Evolutionary conservation across 441 rosid genomes (phyloP).

Genomic region (Breynia disticha): DNA sequence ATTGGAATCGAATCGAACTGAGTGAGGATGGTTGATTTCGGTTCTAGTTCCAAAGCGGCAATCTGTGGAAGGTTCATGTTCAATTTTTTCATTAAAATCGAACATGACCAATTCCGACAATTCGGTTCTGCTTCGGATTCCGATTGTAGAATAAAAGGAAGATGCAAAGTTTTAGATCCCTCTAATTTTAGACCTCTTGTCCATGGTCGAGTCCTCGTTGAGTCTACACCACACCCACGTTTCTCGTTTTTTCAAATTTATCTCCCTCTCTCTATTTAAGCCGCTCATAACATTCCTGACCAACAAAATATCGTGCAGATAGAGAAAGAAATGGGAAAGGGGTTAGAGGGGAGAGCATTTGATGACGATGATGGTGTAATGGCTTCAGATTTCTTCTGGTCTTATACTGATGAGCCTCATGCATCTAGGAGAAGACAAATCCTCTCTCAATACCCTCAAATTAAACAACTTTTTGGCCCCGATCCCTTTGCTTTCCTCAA

Average conservation of each 20-base stretch:
- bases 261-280: background rate
- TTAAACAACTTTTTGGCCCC: conserved; percentile 78
- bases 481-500: conserved; percentile 67
- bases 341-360: conserved; percentile 19
- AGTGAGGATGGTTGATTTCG: no score
- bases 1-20: no score
- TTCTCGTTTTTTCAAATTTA: background rate
- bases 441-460: conserved; percentile 83
- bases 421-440: conserved; percentile 71
- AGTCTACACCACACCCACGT: background rate
- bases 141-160: no score
- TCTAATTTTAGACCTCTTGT: no score
- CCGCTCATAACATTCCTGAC: background rate
- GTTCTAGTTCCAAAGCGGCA: no score
- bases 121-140: no score
- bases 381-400: conserved; percentile 92
- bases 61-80: no score
- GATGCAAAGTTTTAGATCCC: no score
- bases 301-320: background rate
- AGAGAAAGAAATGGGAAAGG: conserved; percentile 26
- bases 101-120: no score
- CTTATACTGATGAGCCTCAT: conserved; percentile 90
- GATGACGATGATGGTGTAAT: conserved; percentile 20
- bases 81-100: no score
- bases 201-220: background rate